These are phyloP conservation scores for Oryza glumipatula DNA, from an alignment of 176 grass and related monocot genomes.

Conservation along the genomic window DNA sequence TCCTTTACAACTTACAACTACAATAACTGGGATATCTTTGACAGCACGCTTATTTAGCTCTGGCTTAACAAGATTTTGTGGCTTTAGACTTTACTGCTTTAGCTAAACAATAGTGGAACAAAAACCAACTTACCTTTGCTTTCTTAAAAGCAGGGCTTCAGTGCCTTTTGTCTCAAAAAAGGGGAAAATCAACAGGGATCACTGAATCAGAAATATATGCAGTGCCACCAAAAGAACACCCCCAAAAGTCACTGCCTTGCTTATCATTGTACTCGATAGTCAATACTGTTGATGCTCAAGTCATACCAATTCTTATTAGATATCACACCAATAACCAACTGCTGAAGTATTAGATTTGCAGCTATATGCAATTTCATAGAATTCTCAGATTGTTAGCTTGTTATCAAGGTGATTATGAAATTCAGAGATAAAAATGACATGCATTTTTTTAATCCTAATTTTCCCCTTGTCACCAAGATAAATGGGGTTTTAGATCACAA, in stretches of 20 bases:
- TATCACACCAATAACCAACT: neutral
- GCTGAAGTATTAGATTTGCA: neutral
- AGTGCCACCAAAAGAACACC: neutral
- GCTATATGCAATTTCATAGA: neutral
- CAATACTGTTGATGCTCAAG: neutral
- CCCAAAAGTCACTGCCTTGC: neutral
- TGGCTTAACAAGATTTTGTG: neutral
- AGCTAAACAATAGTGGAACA: neutral
- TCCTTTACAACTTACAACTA: neutral
- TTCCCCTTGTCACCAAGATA: neutral
- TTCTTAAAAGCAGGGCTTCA: too few relatives aligned
- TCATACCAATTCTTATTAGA: neutral
- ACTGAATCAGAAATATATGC: neutral
- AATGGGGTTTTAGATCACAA: neutral
- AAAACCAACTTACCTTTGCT: neutral
- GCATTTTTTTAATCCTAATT: neutral
- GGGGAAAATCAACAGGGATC: neutral
- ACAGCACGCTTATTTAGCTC: neutral
- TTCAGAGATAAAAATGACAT: neutral
- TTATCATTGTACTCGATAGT: neutral
- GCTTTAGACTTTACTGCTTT: neutral
- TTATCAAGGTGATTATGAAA: neutral
- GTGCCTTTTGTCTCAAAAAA: too few relatives aligned
- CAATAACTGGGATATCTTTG: neutral
- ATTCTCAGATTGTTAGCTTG: neutral